Percentiles rank a stretch among this genome's conserved stretches.
Conservation (phyloP, 2,329 filamentous ascomycete species). For the Onygena corvina region DNA sequence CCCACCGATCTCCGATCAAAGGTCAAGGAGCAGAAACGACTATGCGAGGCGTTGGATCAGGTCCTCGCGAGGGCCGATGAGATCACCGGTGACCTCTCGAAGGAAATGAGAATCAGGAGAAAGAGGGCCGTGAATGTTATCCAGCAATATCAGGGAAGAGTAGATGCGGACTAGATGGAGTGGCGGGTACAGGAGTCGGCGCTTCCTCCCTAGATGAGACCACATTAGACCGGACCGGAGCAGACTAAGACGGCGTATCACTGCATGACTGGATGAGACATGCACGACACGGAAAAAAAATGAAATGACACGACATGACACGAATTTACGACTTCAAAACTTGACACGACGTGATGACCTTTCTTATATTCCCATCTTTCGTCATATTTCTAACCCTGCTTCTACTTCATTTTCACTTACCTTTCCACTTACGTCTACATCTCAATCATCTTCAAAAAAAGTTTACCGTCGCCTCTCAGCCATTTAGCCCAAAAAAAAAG, state of each 20-base stretch:
- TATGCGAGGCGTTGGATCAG: background rate
- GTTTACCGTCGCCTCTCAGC: too few relatives aligned
- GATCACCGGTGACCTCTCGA: background rate
- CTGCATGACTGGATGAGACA: background rate
- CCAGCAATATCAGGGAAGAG: background rate
- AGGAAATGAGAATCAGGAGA: background rate
- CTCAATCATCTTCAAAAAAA: background rate
- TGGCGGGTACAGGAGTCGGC: background rate
- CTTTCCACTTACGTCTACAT: background rate
- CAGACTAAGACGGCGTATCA: background rate
- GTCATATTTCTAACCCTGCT: background rate
- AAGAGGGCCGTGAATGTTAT: background rate
- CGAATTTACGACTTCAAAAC: slow-evolving; percentile 1
- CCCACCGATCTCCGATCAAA: background rate
- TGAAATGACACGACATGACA: slow-evolving; percentile 2
- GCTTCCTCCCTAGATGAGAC: background rate
- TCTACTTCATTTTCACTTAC: background rate
- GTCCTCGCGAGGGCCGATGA: background rate
- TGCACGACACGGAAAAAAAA: too few relatives aligned
- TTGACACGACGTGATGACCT: slow-evolving; percentile 2
- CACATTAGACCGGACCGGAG: slow-evolving; percentile 3
- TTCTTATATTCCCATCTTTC: background rate
- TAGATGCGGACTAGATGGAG: background rate
- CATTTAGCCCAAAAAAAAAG: too few relatives aligned
- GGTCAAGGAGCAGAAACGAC: background rate